phyloP scores from a whole-genome alignment of 1,139 yeast species.

The Candida anutae region DNA sequence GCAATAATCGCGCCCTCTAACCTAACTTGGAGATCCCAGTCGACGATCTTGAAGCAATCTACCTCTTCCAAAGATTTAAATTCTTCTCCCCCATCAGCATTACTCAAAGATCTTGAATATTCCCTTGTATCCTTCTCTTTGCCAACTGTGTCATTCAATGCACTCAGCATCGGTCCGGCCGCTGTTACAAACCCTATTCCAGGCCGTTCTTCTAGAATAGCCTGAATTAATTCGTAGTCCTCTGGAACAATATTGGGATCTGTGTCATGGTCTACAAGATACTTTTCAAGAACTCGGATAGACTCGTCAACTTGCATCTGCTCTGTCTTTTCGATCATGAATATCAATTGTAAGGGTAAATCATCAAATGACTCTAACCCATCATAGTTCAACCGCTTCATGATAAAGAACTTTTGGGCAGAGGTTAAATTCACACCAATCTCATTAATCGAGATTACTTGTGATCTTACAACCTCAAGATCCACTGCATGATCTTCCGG shows the following conservation, averaged over 20 bases:
- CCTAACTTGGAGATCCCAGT: conserved; percentile 11
- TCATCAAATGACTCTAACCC: conserved; percentile 18
- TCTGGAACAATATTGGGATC: conserved; percentile 15
- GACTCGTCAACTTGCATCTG: conserved; percentile 15
- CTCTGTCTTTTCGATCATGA: conserved; percentile 24
- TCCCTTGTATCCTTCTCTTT: neutral
- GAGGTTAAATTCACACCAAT: no score
- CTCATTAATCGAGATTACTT: no score
- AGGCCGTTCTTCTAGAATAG: conserved; percentile 1
- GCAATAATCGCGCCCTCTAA: conserved; percentile 24
- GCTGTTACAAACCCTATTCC: neutral
- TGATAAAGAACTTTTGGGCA: conserved; percentile 17
- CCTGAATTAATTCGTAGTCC: conserved; percentile 8
- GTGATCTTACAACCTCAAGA: no score
- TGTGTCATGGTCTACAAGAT: conserved; percentile 11
- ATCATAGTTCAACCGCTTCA: conserved; percentile 18
- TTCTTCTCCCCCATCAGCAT: neutral
- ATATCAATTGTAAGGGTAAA: conserved; percentile 19
- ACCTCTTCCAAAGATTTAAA: neutral
- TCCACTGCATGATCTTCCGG: conserved; percentile 5
- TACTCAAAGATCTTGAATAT: neutral
- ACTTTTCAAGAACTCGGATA: conserved; percentile 11
- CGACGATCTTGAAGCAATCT: no score
- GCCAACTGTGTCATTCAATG: neutral
- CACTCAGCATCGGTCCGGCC: neutral